Conservation (phyloP, 352 stramenopile species). For the Pythium phragmitis region DNA sequence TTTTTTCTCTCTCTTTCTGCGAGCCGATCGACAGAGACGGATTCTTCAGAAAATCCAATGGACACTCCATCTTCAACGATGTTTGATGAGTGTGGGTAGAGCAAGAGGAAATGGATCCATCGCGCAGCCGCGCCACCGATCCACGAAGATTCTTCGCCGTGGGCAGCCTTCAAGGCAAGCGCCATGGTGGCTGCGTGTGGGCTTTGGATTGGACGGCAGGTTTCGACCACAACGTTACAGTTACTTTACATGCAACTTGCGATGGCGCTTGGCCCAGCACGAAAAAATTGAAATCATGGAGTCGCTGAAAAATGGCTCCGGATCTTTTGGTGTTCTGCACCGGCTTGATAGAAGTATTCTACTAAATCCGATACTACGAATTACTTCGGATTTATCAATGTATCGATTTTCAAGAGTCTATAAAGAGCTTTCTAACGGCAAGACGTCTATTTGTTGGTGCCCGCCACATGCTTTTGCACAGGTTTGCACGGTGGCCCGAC, state of each 20-base stretch:
- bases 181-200: neutral
- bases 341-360: constrained; percentile 21
- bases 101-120: neutral
- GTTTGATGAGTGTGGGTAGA: neutral
- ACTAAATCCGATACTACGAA: constrained; percentile 8
- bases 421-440: neutral
- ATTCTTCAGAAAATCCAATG: neutral
- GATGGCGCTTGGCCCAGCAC: neutral
- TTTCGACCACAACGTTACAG: constrained; percentile 7
- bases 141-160: neutral
- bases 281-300: constrained; percentile 25
- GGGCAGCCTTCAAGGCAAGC: neutral
- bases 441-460: neutral
- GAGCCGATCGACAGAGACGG: no score
- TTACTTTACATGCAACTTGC: neutral
- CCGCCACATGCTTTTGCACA: constrained; percentile 1
- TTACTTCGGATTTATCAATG: neutral
- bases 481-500: neutral
- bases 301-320: constrained; percentile 13
- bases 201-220: constrained; percentile 16
- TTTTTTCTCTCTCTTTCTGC: no score
- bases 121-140: neutral
- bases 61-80: neutral
- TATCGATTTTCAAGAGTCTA: constrained; percentile 4
- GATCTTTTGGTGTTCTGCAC: constrained; percentile 28